A percentile compares a stretch with the other conserved stretches of the same genome.
Evolutionary conservation across 1,284 basidiomycete genomes (phyloP).

Genomic region (Cutaneotrichosporon arboriforme): DNA sequence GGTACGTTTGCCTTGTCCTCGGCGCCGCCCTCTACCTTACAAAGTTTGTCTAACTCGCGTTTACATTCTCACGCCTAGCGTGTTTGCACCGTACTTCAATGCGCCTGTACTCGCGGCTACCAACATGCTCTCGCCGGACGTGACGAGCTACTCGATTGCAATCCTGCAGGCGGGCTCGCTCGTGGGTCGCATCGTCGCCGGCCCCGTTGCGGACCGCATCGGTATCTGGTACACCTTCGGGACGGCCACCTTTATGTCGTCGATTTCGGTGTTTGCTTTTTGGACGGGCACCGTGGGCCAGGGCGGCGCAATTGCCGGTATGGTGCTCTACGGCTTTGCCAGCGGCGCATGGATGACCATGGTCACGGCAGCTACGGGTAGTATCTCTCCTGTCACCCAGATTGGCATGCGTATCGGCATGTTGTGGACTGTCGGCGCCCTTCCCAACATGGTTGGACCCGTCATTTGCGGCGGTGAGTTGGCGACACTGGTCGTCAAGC

Average conservation of each 20-base stretch:
- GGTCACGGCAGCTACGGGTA: conserved; percentile 35
- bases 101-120: conserved; percentile 2
- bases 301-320: conserved; percentile 26
- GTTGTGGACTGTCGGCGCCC: conserved; percentile 31
- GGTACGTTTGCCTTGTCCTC: conserved; percentile 8
- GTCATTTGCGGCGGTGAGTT: conserved; percentile 24
- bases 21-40: not conserved
- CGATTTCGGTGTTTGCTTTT: conserved; percentile 10
- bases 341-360: conserved; percentile 41
- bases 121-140: not conserved
- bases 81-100: conserved; percentile 17
- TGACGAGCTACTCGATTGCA: conserved; percentile 7
- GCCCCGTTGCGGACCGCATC: conserved; percentile 9
- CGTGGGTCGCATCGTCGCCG: conserved; percentile 2
- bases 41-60: not conserved
- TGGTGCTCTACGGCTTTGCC: conserved; percentile 33
- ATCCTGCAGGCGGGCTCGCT: conserved; percentile 10
- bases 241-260: not conserved
- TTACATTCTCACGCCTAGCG: conserved; percentile 1
- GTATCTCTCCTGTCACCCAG: conserved; percentile 38
- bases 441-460: conserved; percentile 37
- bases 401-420: conserved; percentile 44
- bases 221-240: conserved; percentile 12
- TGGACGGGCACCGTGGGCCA: conserved; percentile 24
- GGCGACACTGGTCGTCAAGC: too few relatives aligned